These are phyloP conservation scores for Hirsutella rhossiliensis DNA, from an alignment of 2,329 filamentous ascomycete genomes.

Conservation along the genomic window DNA sequence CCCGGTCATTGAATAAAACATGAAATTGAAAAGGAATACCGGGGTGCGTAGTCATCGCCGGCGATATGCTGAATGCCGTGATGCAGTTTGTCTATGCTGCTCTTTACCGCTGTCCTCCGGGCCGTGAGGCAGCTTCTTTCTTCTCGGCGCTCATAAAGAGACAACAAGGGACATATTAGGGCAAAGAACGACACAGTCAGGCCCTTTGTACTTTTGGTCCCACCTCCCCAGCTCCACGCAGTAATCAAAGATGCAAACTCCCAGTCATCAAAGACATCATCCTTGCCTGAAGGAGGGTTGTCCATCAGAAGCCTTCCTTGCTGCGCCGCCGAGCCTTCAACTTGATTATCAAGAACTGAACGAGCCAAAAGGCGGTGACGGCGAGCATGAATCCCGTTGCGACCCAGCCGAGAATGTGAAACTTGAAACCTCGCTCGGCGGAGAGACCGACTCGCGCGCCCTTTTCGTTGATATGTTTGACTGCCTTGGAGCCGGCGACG, in stretches of 20 bases:
- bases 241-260: too few species aligned
- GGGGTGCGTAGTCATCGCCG: neutral
- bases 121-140: neutral
- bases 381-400: constrained; percentile 31
- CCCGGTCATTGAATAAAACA: too few species aligned
- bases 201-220: neutral
- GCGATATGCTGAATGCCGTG: neutral
- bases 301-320: neutral
- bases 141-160: too few species aligned
- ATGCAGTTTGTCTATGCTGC: neutral
- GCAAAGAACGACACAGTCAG: too few species aligned
- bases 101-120: neutral
- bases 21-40: neutral
- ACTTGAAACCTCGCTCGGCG: constrained; percentile 28
- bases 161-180: too few species aligned
- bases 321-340: neutral
- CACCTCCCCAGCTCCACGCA: too few species aligned
- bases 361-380: constrained; percentile 27
- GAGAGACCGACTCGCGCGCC: constrained; percentile 32
- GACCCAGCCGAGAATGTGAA: constrained; percentile 34
- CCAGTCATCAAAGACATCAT: too few species aligned
- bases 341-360: constrained; percentile 14
- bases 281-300: too few species aligned
- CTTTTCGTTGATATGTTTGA: constrained; percentile 26
- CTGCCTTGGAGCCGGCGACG: constrained; percentile 26